Base-by-base conservation (phyloP, 768 basidiomycete genomes). In the Grammothele lineata region DNA sequence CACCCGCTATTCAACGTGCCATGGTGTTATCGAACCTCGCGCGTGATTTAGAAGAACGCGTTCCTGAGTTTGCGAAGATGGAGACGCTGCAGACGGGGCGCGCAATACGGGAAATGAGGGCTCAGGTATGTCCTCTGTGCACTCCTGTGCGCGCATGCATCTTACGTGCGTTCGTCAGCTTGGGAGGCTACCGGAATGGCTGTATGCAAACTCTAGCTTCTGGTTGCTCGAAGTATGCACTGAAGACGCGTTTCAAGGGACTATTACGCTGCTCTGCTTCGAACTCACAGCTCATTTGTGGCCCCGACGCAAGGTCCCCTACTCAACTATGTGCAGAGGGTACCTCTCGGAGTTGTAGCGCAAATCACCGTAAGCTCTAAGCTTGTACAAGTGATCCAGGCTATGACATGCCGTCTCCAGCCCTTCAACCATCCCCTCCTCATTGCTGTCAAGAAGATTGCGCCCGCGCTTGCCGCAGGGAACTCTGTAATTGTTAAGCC, bases 391-490 rank as follows among this genome's bases (percentile, higher is more conserved):
- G n/a, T n/a, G n/a, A n/a, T n/a, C n/a, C n/a, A n/a, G n/a, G n/a
- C n/a, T n/a, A n/a, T n/a, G n/a, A n/a, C 19, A 18, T 34, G 26
- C n/a, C n/a, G n/a, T n/a, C 21, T 21, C 6, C 42, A 90, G 85
- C 87, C 90, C 2, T 92, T 92, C 64, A 93, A 93, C 56, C 90
- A 93, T 54, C 91, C 91, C 1, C 68, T 93, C n/a, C 64, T 93
- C 27, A 93, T 93, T 51, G 87, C 88, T 2, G 62, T 92, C 43
- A 93, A 93, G 72, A 93, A 93, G 66, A 85, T 92, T 45, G 87
- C 84, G 0, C 87, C 87, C 5, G 89, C 87, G 1, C 69, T 92
- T 22, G 90, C 90, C 36, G 86, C 88, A 7, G 90, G 89, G 4
- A 92, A 91, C 57, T 83, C 82, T 43, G 83, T 92, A 38, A 74